These are phyloP conservation scores for Fomitiporia mediterranea DNA, from an alignment of 1,284 basidiomycete genomes.

Conservation along the genomic window DNA sequence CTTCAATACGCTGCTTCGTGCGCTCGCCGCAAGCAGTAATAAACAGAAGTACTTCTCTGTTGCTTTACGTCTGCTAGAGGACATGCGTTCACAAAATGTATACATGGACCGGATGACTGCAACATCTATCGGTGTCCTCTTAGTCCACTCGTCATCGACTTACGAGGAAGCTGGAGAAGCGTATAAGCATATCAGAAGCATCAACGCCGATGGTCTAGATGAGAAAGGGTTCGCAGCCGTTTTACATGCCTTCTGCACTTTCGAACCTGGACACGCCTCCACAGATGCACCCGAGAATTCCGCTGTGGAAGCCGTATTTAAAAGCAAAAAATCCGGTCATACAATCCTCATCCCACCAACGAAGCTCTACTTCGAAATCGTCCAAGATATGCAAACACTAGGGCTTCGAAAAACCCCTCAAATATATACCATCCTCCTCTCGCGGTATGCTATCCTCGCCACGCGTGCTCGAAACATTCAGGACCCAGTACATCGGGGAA, in stretches of 20 bases:
- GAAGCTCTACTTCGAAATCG: slow-evolving; percentile 70
- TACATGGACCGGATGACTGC: slow-evolving; percentile 37
- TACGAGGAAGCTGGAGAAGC: slow-evolving; percentile 57
- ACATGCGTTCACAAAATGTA: slow-evolving; percentile 38
- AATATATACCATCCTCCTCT: slow-evolving; percentile 73
- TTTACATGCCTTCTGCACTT: slow-evolving; percentile 55
- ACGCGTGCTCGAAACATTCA: slow-evolving; percentile 28
- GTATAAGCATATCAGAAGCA: slow-evolving; percentile 44
- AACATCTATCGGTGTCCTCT: slow-evolving; percentile 50
- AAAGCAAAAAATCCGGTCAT: slow-evolving; percentile 6
- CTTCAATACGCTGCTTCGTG: slow-evolving; percentile 54
- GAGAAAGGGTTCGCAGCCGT: slow-evolving; percentile 55
- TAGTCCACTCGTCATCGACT: slow-evolving; percentile 50
- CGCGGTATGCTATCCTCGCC: slow-evolving; percentile 45
- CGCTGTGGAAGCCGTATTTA: not conserved
- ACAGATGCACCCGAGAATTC: not conserved
- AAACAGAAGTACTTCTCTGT: slow-evolving; percentile 42
- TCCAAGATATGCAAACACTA: slow-evolving; percentile 76
- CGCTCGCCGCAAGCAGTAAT: slow-evolving; percentile 42
- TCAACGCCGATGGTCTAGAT: slow-evolving; percentile 43
- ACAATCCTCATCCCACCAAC: slow-evolving; percentile 45
- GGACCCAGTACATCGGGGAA: slow-evolving; percentile 21
- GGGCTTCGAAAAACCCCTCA: slow-evolving; percentile 54
- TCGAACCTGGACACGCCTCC: slow-evolving; percentile 39
- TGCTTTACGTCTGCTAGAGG: slow-evolving; percentile 50